phyloP scores from a whole-genome alignment of 2,329 filamentous ascomycete species.

The Fusarium liriodendri region DNA sequence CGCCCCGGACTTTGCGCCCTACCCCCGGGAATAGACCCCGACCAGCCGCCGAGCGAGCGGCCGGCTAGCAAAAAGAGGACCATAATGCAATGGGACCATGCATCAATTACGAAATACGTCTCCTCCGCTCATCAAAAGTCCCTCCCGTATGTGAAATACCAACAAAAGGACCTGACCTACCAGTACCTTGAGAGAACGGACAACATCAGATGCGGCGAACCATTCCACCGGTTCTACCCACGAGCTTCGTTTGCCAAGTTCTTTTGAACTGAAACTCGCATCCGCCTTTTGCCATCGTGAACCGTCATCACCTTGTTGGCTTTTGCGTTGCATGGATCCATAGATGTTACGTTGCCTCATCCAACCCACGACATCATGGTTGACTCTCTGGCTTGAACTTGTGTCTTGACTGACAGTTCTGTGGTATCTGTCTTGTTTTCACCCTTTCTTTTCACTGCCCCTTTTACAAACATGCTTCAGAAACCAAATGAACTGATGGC shows the following conservation, averaged over 20 bases:
- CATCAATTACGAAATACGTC: constrained; percentile 36
- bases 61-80: background rate
- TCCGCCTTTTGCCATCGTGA: constrained; percentile 3
- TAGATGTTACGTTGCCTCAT: constrained; percentile 25
- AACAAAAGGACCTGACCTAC: constrained; percentile 21
- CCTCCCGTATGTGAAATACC: constrained; percentile 28
- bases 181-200: background rate
- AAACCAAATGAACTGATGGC: constrained; percentile 38
- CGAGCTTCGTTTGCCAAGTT: constrained; percentile 9
- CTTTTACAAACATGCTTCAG: constrained; percentile 16
- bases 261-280: constrained; percentile 19
- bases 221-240: constrained; percentile 22
- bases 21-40: constrained; percentile 22
- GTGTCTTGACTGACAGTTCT: constrained; percentile 4
- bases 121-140: constrained; percentile 37
- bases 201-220: constrained; percentile 14
- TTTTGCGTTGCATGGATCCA: background rate
- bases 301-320: background rate
- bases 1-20: constrained; percentile 3
- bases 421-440: constrained; percentile 24
- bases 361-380: background rate
- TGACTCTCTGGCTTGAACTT: background rate
- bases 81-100: constrained; percentile 14
- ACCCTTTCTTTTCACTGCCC: constrained; percentile 6
- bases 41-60: constrained; percentile 11